These are phyloP conservation scores for Tetrapisispora namnaoensis DNA, from an alignment of 805 yeast genomes.

Conservation along the genomic window DNA sequence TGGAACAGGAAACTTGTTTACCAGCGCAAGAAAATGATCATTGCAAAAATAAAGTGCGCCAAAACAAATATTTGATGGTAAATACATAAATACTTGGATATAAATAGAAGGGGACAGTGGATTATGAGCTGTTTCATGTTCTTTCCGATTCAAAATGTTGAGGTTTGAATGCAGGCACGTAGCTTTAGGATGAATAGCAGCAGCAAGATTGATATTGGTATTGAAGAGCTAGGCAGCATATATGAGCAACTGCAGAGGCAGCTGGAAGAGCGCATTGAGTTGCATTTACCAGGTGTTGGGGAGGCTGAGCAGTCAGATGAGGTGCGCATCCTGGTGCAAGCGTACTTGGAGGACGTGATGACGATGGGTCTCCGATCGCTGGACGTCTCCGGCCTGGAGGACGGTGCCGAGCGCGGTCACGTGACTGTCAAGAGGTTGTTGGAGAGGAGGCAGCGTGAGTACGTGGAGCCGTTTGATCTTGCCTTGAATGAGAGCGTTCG, in stretches of 20 bases:
- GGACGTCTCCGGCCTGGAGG: conserved; percentile 46
- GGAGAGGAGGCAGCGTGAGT: conserved; percentile 14
- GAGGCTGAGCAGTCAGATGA: conserved; percentile 11
- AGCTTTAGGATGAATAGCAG: not conserved
- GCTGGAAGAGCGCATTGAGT: conserved; percentile 14
- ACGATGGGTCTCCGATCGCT: conserved; percentile 48
- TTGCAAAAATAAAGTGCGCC: no score
- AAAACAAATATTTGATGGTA: no score
- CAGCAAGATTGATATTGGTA: conserved; percentile 14
- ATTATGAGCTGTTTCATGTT: no score
- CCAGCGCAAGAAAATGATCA: no score
- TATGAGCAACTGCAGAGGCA: conserved; percentile 22
- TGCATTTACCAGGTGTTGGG: not conserved
- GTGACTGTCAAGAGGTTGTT: conserved; percentile 5
- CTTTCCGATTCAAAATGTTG: no score
- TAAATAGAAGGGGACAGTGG: no score
- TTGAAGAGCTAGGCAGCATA: conserved; percentile 21
- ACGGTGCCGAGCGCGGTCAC: conserved; percentile 25
- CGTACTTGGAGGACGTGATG: conserved; percentile 26
- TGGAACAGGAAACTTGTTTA: no score
- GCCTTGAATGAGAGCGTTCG: conserved; percentile 52
- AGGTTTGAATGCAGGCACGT: no score
- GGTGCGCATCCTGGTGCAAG: conserved; percentile 16
- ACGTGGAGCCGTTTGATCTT: conserved; percentile 62
- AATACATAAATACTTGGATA: no score